Conservation (phyloP, 139 green algal species). For the Haematococcus sp. region DNA sequence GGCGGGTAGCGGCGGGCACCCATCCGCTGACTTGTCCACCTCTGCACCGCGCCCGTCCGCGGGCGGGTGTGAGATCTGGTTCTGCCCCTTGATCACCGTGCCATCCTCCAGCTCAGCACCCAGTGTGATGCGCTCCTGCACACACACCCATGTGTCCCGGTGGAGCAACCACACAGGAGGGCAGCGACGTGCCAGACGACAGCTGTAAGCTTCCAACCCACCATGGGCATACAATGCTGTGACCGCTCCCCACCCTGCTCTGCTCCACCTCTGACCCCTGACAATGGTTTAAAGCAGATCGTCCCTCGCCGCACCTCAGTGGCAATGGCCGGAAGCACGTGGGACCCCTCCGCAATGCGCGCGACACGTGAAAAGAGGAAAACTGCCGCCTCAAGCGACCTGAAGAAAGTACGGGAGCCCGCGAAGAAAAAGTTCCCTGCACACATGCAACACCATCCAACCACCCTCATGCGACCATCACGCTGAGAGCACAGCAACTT, state of each 20-base stretch:
- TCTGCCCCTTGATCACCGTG: slow-evolving; percentile 88
- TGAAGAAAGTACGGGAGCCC: slow-evolving; percentile 94
- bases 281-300: neutral
- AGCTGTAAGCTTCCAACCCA: too few species aligned
- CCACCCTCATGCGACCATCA: neutral
- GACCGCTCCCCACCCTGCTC: too few species aligned
- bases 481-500: too few species aligned
- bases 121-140: slow-evolving; percentile 84
- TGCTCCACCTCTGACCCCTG: too few species aligned
- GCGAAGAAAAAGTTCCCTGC: slow-evolving; percentile 99
- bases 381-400: slow-evolving; percentile 94
- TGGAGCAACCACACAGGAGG: too few species aligned
- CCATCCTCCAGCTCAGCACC: slow-evolving; percentile 92
- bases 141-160: neutral
- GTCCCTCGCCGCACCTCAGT: slow-evolving; percentile 61
- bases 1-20: slow-evolving; percentile 58
- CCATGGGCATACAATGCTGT: too few species aligned
- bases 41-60: neutral
- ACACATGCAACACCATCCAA: neutral
- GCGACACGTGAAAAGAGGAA: slow-evolving; percentile 91
- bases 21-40: slow-evolving; percentile 64
- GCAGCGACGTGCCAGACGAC: too few species aligned
- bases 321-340: slow-evolving; percentile 88
- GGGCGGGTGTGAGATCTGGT: slow-evolving; percentile 93
- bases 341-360: slow-evolving; percentile 50